These are phyloP conservation scores for Aspergillus carbonarius DNA, from an alignment of 2,329 filamentous ascomycete species.

Conservation along the genomic window DNA sequence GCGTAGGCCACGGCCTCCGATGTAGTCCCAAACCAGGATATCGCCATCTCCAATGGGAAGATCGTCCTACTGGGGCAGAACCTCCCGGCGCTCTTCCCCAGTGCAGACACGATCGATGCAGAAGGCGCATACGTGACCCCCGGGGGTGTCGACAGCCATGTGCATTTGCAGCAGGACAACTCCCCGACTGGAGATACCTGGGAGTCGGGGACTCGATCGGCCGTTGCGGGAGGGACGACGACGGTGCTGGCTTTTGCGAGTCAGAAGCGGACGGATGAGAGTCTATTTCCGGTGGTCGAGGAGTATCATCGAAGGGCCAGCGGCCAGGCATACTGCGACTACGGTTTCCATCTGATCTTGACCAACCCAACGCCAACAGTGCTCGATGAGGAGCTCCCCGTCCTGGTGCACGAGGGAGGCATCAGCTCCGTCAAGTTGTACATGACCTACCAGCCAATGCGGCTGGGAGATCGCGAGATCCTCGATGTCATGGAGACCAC, in stretches of 20 bases:
- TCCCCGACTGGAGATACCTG: slow-evolving; percentile 45
- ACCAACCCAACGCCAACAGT: slow-evolving; percentile 31
- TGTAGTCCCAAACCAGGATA: slow-evolving; percentile 46
- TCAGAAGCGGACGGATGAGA: slow-evolving; percentile 49
- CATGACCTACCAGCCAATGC: slow-evolving; percentile 48
- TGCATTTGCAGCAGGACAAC: slow-evolving; percentile 48
- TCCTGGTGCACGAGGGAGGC: slow-evolving; percentile 36
- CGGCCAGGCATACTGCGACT: slow-evolving; percentile 55
- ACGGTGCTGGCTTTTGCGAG: slow-evolving; percentile 60
- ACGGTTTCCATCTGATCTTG: slow-evolving; percentile 52
- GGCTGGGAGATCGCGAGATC: slow-evolving; percentile 42
- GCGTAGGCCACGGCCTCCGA: slow-evolving; percentile 49
- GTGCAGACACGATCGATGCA: slow-evolving; percentile 8
- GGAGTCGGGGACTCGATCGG: slow-evolving; percentile 53
- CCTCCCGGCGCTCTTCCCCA: slow-evolving; percentile 29
- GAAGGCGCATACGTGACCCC: slow-evolving; percentile 28
- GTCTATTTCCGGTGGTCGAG: slow-evolving; percentile 47
- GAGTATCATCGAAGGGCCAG: slow-evolving; percentile 49
- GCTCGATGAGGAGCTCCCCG: slow-evolving; percentile 40
- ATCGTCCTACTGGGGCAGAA: slow-evolving; percentile 46
- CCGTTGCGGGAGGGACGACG: slow-evolving; percentile 51
- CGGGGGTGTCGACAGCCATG: slow-evolving; percentile 52
- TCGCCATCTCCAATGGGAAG: slow-evolving; percentile 50
- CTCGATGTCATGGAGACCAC: slow-evolving; percentile 45
- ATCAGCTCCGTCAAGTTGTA: slow-evolving; percentile 50